Evolutionary conservation across 2,329 filamentous ascomycete genomes (phyloP).

Genomic region (Aspergillus alliaceus): DNA sequence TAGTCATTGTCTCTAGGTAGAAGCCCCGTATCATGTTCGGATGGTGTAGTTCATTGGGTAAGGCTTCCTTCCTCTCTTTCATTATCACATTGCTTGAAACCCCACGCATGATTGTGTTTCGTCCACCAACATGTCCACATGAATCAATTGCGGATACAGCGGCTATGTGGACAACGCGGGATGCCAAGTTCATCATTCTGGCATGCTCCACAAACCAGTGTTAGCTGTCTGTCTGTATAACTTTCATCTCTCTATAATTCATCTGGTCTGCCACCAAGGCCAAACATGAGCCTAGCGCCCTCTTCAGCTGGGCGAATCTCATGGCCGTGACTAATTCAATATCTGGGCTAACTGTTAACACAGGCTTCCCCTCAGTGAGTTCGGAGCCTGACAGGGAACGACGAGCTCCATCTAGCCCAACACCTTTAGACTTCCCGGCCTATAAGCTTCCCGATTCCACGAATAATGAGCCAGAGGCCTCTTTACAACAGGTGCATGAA

Average conservation of each 20-base stretch:
- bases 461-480: constrained; percentile 33
- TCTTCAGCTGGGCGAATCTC: background rate
- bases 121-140: background rate
- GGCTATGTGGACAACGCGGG: background rate
- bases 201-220: background rate
- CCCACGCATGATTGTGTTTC: background rate
- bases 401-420: constrained; percentile 50
- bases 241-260: background rate
- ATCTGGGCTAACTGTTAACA: constrained; percentile 12
- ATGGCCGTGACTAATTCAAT: background rate
- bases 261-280: background rate
- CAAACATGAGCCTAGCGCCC: background rate
- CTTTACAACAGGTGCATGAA: constrained; percentile 41
- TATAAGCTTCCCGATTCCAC: constrained; percentile 41
- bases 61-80: constrained; percentile 13
- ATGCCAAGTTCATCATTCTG: background rate
- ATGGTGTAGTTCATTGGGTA: constrained; percentile 34
- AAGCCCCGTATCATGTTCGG: constrained; percentile 30
- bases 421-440: constrained; percentile 53
- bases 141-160: background rate
- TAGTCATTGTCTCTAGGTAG: background rate
- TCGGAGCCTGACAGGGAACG: constrained; percentile 44
- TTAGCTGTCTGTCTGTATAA: background rate
- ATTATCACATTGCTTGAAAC: background rate
- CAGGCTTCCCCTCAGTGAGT: constrained; percentile 32